Base-by-base conservation (phyloP, 352 stramenopile species). In the Blastocystis sp. region DNA sequence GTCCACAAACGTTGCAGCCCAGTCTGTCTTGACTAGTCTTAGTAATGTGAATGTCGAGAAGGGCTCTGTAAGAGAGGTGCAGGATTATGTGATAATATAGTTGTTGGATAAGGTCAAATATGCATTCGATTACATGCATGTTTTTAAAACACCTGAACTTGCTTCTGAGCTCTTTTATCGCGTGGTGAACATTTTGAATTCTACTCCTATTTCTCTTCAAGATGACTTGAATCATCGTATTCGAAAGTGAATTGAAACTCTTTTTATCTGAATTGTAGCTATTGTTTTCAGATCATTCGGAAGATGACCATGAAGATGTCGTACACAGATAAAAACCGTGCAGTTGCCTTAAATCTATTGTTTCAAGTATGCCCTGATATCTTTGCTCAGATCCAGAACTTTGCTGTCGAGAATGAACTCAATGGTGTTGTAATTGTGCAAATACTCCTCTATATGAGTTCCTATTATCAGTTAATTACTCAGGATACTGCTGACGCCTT, bases 71-170 rank as follows among this genome's bases (percentile, higher is more conserved):
- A 15, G 30, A 37, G 33, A 44, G n/a, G 35, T 44, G 30, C 19
- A 27, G 4, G 11, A 56, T 19, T 17, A 17, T n/a, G 2, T 64
- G 17, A 24, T 84, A 24, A 17, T 48, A 51, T 84, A 84, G 73
- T 30, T 84, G 13, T 30, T 68, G 22, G 53, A 84, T 57, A 84
- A 84, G 35, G 73, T 84, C 9, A 68, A 84, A 68, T 53, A 62
- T 84, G 73, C 53, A 84, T 84, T 54, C 27, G 53, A 84, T 22
- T 84, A 84, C 42, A 68, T 84, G 73, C 68, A 68, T 68, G 27
- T 84, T 54, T 84, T 84, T 33, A 84, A 84, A 40, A 66, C 15
- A 13, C 24, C 13, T 17, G 48, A 64, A n/a, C 33, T 84, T 30
- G 59, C 59, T 30, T 84, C 73, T 1, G 56, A 68, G 15, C 73